Conservation (phyloP, 1,139 yeast species). For the Yamadazyma dushanensis region DNA sequence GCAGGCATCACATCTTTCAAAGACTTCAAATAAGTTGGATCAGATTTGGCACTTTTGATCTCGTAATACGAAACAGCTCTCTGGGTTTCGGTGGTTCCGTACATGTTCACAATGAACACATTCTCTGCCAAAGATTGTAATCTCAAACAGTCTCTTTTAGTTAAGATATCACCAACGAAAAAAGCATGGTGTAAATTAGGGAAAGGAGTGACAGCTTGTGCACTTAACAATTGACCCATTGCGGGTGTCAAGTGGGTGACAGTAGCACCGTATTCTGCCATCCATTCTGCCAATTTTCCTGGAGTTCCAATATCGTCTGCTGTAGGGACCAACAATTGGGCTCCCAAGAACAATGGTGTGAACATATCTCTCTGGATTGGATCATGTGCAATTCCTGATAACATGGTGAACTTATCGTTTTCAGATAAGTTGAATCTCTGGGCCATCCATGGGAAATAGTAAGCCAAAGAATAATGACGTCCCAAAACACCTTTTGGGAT, state of each 20-base stretch:
- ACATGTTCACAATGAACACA: conserved; percentile 93
- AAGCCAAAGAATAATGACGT: conserved; percentile 93
- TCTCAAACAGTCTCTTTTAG: conserved; percentile 94
- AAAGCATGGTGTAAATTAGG: conserved; percentile 92
- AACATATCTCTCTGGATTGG: conserved; percentile 99
- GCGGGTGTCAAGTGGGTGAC: conserved; percentile 99
- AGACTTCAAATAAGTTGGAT: conserved; percentile 72
- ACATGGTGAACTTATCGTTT: conserved; percentile 91
- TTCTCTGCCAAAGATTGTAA: conserved; percentile 90
- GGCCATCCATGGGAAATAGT: conserved; percentile 99
- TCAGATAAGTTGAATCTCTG: conserved; percentile 73
- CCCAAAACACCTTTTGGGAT: conserved; percentile 98
- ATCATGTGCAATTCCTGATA: conserved; percentile 98
- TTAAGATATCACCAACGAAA: conserved; percentile 95
- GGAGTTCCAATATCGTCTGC: conserved; percentile 98
- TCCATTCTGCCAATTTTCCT: conserved; percentile 96
- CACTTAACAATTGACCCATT: conserved; percentile 96
- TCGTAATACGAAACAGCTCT: conserved; percentile 94
- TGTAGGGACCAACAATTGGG: conserved; percentile 88
- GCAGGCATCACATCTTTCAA: conserved; percentile 98
- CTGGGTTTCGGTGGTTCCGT: conserved; percentile 99
- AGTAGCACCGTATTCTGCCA: conserved; percentile 86
- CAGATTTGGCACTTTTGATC: conserved; percentile 69
- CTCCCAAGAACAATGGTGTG: conserved; percentile 95
- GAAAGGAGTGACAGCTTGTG: conserved; percentile 91